Percentiles rank a stretch among this genome's conserved stretches.
These are phyloP conservation scores for Trichosporon asahii DNA, from an alignment of 1,284 basidiomycete species.

Conservation along the genomic window DNA sequence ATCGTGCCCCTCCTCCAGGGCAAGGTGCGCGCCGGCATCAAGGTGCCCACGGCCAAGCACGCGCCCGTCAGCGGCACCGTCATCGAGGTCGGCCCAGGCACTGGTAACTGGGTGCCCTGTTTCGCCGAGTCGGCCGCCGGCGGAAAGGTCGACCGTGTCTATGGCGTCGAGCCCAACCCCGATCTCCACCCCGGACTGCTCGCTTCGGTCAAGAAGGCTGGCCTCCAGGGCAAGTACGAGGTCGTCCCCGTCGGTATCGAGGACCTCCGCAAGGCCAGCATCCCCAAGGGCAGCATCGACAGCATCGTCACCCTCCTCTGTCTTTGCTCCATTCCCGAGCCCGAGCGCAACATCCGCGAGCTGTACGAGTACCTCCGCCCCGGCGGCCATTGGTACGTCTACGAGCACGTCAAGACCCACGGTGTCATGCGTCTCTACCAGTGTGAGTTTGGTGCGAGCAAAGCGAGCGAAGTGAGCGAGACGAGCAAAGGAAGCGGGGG, in stretches of 20 bases:
- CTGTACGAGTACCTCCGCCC: slow-evolving; percentile 27
- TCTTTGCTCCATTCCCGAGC: slow-evolving; percentile 25
- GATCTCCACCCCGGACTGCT: slow-evolving; percentile 20
- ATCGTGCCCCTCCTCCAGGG: slow-evolving; percentile 23
- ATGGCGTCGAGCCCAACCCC: slow-evolving; percentile 24
- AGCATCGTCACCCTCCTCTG: slow-evolving; percentile 21
- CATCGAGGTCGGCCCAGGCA: slow-evolving; percentile 24
- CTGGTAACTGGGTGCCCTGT: slow-evolving; percentile 23
- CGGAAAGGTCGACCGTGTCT: slow-evolving; percentile 16
- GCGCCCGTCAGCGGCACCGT: slow-evolving; percentile 19
- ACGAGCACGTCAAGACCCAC: slow-evolving; percentile 23
- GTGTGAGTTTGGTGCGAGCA: slow-evolving; percentile 10
- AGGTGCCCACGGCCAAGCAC: background rate
- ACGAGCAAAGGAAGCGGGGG: no score
- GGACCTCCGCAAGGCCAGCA: slow-evolving; percentile 17
- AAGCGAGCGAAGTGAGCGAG: no score
- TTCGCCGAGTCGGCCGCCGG: slow-evolving; percentile 20
- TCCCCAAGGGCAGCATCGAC: slow-evolving; percentile 23
- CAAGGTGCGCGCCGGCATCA: slow-evolving; percentile 18
- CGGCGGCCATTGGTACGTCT: slow-evolving; percentile 24
- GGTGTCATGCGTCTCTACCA: slow-evolving; percentile 18
- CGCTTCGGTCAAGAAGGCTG: slow-evolving; percentile 5
- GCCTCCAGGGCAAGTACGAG: slow-evolving; percentile 21
- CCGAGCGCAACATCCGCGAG: slow-evolving; percentile 21
- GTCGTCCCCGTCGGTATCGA: slow-evolving; percentile 23